Evolutionary conservation across 345 rosid species (phyloP).

Genomic region (Eutrema japonicum): DNA sequence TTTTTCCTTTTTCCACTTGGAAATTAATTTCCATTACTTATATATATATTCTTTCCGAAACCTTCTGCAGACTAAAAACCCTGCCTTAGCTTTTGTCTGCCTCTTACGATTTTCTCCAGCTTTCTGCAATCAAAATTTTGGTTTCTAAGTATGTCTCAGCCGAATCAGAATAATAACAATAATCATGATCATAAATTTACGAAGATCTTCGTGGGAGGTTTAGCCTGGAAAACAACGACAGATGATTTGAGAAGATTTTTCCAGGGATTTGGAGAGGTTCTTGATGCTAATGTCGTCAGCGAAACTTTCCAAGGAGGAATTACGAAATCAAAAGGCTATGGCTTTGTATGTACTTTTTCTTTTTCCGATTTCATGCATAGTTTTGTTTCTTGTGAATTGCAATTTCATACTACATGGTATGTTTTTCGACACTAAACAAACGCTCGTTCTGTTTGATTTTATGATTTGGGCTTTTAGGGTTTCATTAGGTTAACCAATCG

Average conservation of each 20-base stretch:
- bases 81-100: no score
- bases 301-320: background rate
- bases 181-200: background rate
- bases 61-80: background rate
- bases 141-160: background rate
- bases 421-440: background rate
- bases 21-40: background rate
- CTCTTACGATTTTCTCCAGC: background rate
- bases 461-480: no score
- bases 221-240: constrained; percentile 23
- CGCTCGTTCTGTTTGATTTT: no score
- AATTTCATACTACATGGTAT: background rate
- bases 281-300: constrained; percentile 28
- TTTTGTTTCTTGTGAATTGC: background rate
- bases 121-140: background rate
- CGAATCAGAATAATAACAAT: background rate
- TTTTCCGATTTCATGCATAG: background rate
- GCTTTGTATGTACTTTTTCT: constrained; percentile 24
- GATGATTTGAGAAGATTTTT: background rate
- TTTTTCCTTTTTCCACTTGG: background rate
- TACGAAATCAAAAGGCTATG: constrained; percentile 32
- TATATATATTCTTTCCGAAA: background rate
- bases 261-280: constrained; percentile 4
- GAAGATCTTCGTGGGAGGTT: constrained; percentile 31
- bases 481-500: no score